Evolutionary conservation across 202 grass and related monocot genomes (phyloP).

Genomic region (Setaria viridis): DNA sequence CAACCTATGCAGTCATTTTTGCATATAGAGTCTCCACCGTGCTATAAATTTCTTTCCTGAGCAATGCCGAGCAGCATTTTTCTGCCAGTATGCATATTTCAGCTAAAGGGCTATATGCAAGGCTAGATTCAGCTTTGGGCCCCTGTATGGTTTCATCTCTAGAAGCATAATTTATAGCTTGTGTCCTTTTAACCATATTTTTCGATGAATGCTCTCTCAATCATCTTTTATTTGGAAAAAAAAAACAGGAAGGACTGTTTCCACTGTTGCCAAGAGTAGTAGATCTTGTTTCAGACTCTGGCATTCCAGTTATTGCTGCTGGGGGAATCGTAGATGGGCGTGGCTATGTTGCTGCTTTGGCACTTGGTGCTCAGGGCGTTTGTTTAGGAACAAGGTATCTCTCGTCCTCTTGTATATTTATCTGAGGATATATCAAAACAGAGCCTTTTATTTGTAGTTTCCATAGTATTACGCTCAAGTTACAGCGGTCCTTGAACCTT

Average conservation of each 20-base stretch:
- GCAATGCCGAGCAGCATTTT: constrained; percentile 3
- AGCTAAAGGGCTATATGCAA: constrained; percentile 1
- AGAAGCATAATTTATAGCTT: constrained; percentile 18
- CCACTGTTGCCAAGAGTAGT: constrained; percentile 73
- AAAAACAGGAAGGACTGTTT: constrained; percentile 72
- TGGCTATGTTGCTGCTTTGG: constrained; percentile 80
- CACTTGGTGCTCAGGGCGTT: constrained; percentile 80
- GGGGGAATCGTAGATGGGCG: constrained; percentile 87
- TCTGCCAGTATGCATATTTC: neutral
- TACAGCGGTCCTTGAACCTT: constrained; percentile 27
- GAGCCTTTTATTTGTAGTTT: neutral
- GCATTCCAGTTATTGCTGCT: constrained; percentile 65
- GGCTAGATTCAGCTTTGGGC: constrained; percentile 10
- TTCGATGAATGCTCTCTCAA: constrained; percentile 17
- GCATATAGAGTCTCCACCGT: constrained; percentile 36
- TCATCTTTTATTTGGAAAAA: constrained; percentile 29
- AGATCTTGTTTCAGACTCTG: constrained; percentile 70
- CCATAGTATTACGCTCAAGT: constrained; percentile 6
- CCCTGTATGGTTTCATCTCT: neutral
- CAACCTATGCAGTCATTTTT: neutral
- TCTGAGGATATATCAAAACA: neutral
- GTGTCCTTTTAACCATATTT: neutral
- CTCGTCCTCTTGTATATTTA: neutral
- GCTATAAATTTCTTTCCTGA: neutral
- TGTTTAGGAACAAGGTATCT: constrained; percentile 91